These are phyloP conservation scores for Sphagnum magellanicum DNA, from an alignment of 228 moss, liverwort and hornwort genomes.

Conservation along the genomic window DNA sequence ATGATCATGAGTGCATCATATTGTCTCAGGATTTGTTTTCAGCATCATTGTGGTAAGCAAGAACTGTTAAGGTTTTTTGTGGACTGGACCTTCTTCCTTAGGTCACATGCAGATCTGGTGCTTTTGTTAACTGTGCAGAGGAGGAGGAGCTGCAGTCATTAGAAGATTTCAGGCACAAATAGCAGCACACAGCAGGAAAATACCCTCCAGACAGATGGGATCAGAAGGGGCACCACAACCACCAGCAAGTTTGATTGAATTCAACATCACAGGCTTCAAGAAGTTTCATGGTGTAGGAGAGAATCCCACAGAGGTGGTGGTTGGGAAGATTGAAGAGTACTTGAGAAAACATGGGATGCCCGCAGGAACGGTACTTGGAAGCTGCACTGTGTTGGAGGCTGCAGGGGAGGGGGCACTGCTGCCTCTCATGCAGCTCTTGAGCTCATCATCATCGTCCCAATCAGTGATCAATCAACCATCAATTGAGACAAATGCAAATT, in stretches of 20 bases:
- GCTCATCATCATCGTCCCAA: slow-evolving; percentile 16
- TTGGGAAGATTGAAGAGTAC: slow-evolving; percentile 43
- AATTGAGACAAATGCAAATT: slow-evolving; percentile 15
- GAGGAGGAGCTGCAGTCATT: too few species aligned
- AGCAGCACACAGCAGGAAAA: too few species aligned
- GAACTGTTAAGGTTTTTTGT: too few species aligned
- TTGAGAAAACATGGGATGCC: slow-evolving; percentile 54
- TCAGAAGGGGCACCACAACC: slow-evolving; percentile 31
- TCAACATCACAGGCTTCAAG: slow-evolving; percentile 84
- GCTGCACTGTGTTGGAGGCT: slow-evolving; percentile 77
- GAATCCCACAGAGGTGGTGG: slow-evolving; percentile 79
- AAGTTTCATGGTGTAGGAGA: slow-evolving; percentile 80
- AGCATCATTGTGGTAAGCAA: too few species aligned
- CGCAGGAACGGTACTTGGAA: slow-evolving; percentile 44
- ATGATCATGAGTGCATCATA: too few species aligned
- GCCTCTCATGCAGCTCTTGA: slow-evolving; percentile 45
- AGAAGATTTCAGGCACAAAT: too few species aligned
- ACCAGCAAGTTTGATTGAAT: slow-evolving; percentile 40
- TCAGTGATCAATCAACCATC: slow-evolving; percentile 14
- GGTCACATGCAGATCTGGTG: too few species aligned
- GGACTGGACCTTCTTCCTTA: too few species aligned
- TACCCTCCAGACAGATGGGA: slow-evolving; percentile 39
- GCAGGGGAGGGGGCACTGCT: slow-evolving; percentile 57
- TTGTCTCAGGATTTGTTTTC: too few species aligned
- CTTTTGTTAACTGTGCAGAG: too few species aligned